A percentile compares a stretch with the other conserved stretches of the same genome.
phyloP scores from a whole-genome alignment of 768 basidiomycete genomes.

The Pholiota conissans region DNA sequence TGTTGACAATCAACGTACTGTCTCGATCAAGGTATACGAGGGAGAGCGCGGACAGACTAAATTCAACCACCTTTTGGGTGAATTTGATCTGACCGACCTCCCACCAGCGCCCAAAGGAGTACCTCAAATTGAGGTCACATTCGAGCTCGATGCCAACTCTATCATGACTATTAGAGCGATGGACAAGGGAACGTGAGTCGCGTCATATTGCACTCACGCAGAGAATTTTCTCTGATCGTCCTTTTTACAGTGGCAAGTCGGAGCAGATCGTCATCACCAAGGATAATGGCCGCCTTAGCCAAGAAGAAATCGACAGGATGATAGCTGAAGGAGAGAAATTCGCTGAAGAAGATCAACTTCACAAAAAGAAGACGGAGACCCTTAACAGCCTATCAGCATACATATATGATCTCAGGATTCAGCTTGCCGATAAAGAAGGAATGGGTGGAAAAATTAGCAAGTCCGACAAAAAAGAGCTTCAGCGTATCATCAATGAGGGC shows the following conservation, averaged over 20 bases:
- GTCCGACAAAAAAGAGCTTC: slow-evolving; percentile 59
- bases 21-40: slow-evolving; percentile 88
- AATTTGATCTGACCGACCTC: slow-evolving; percentile 90
- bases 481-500: slow-evolving; percentile 64
- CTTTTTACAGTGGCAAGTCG: slow-evolving; percentile 61
- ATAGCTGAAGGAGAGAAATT: slow-evolving; percentile 51
- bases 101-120: slow-evolving; percentile 87
- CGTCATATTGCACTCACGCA: slow-evolving; percentile 31
- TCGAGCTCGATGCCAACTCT: slow-evolving; percentile 86
- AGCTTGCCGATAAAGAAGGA: slow-evolving; percentile 71
- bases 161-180: slow-evolving; percentile 81
- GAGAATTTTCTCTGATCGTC: neutral
- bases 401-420: slow-evolving; percentile 78
- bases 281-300: slow-evolving; percentile 58
- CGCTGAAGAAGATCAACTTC: slow-evolving; percentile 28
- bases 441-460: slow-evolving; percentile 66
- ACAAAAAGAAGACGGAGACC: slow-evolving; percentile 71
- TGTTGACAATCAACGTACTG: slow-evolving; percentile 86
- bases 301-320: slow-evolving; percentile 60
- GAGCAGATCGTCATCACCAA: slow-evolving; percentile 69
- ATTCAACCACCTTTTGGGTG: slow-evolving; percentile 88
- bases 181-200: slow-evolving; percentile 79
- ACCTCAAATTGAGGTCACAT: slow-evolving; percentile 89
- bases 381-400: slow-evolving; percentile 78
- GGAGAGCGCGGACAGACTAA: slow-evolving; percentile 88